Evolutionary conservation across 768 basidiomycete species (phyloP), one percentile per base, ranked within the genome.

Genomic region (Cubamyces sp.): DNA sequence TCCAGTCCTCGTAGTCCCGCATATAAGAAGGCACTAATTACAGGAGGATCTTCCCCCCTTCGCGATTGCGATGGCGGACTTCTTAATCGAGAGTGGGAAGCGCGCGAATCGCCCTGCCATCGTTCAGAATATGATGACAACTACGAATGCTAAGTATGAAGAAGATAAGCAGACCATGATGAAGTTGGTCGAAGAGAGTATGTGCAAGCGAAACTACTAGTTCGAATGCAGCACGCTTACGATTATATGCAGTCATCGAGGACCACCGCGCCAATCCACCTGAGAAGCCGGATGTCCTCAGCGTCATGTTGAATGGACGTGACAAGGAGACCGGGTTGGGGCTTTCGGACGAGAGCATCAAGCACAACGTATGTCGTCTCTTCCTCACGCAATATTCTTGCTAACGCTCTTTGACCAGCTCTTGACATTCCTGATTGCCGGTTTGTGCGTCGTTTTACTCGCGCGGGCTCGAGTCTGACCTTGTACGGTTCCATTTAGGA

Each of bases 371-470:
- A 58, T 2, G 74, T 57, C 16, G 7, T n/a, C 11, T 34, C 51
- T 34, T 5, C 8, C 3, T 41, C 15, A 19, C 7, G 14, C 15
- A 4, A 7, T 3, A 8, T 8, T n/a, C 15, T 19, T 8, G 2
- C 26, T 28, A 9, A 30, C 5, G 23, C 39, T 21, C 7, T 11
- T n/a, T 1, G 11, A 5, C 11, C 34, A 79, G 78, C 74, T 83
- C 5, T 66, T 81, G n/a, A 83, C 82, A 3, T 83, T 83, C 76
- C 68, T 83, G 9, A 79, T 82, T 49, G 82, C 82, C 11, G 82
- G 77, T 77, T 61, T 37, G 54, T 42, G 23, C 42, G 6, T 11
- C 30, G 34, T 7, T 25, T n/a, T 5, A 12, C 21, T 5, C 25
- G 19, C 14, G 8, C n/a, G 26, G 16, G 5, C 40, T 30, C 37